These are phyloP conservation scores for Melanomma pulvis-pyrius DNA, from an alignment of 495 filamentous ascomycete species.

Conservation along the genomic window DNA sequence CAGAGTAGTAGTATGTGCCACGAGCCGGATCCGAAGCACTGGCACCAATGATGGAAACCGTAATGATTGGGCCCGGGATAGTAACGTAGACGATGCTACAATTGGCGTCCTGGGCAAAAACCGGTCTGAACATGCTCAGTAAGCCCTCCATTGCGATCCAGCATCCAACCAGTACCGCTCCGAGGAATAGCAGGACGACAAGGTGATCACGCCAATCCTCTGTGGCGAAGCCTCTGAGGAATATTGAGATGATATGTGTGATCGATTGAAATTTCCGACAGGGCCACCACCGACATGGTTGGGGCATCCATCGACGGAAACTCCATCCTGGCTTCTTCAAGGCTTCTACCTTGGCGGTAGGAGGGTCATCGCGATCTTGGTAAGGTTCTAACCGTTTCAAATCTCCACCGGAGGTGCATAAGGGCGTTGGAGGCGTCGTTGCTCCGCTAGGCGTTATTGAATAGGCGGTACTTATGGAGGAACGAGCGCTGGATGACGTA, in stretches of 20 bases:
- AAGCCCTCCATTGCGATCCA: slow-evolving; percentile 15
- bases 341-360: background rate
- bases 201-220: background rate
- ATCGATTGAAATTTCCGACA: background rate
- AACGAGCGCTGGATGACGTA: background rate
- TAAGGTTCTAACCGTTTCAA: background rate
- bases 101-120: slow-evolving; percentile 24
- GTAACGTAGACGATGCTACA: slow-evolving; percentile 37
- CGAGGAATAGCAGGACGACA: background rate
- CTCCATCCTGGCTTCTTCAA: background rate
- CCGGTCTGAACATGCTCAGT: slow-evolving; percentile 12
- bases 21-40: slow-evolving; percentile 15
- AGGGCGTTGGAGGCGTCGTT: background rate
- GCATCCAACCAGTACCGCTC: background rate
- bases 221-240: background rate
- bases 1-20: slow-evolving; percentile 35
- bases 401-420: background rate
- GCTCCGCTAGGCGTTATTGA: background rate
- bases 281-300: slow-evolving; percentile 3
- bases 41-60: slow-evolving; percentile 26
- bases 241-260: background rate
- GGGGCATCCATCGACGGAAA: background rate
- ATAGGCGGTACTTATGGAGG: background rate
- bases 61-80: slow-evolving; percentile 31
- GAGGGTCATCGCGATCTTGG: background rate